Evolutionary conservation across 441 rosid species (phyloP), one percentile per base, ranked within the genome.

Genomic region (Arabidopsis lyrata): DNA sequence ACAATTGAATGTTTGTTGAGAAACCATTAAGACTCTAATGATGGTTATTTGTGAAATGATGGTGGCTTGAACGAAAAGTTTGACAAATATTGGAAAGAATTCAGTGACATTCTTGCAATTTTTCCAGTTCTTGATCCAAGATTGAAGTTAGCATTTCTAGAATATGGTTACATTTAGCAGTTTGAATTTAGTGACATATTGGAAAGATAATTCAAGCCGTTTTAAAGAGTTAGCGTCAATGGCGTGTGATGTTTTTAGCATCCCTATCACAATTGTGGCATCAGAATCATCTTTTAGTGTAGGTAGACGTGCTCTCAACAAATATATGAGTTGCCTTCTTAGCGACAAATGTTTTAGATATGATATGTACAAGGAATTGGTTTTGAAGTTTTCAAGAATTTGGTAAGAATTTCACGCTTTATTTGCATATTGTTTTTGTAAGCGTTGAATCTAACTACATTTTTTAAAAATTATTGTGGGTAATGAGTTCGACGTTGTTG

Each of bases 41-140:
- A 15, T 39, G 0, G 5, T 50, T 13, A n/a, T 52, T n/a, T 10
- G 16, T 15, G 20, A 34, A 0, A 24, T 66, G 50, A 50, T 53
- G 4, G 6, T 27, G 3, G 13, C 0, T 15, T 53, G 52, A 27
- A 24, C 6, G 1, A 8, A 3, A 67, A 54, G 6, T 67, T 53
- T 53, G 39, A 54, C 5, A 67, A 67, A 15, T 67, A 54, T 2
- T 24, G 29, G 62, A 12, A 67, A 53, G 24, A 53, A 1, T 39
- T 38, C 6, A 53, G 16, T 11, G 70, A 65, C 22, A 65, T 65
- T 6, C 48, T 49, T 35, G 34, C 47, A 3, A 65, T 49, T 18
- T 22, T 9, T 49, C n/a, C 1, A 0, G 14, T 65, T 20, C 14
- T 65, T 3, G 48, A 65, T 22, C 48, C 48, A 5, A 65, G 35